Percentiles rank a stretch among this genome's conserved stretches.
These are phyloP conservation scores for Austroboletus eburneus DNA, from an alignment of 768 basidiomycete genomes.

Conservation along the genomic window DNA sequence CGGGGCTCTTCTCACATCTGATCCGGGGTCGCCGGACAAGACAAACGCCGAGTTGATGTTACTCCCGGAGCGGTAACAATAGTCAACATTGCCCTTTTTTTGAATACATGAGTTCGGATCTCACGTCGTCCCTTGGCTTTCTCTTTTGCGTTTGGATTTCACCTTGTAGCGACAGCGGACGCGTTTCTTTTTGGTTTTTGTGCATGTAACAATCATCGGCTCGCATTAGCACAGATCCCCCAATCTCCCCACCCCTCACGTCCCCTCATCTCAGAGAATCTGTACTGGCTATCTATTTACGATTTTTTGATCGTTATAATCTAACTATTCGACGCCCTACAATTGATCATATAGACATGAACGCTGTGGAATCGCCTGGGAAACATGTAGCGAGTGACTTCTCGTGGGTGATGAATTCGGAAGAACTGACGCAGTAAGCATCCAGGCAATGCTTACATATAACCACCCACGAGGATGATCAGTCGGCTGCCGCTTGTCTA, in stretches of 20 bases:
- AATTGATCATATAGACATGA: neutral
- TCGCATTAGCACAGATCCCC: slow-evolving; percentile 10
- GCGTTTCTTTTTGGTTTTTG: slow-evolving; percentile 5
- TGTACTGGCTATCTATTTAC: neutral
- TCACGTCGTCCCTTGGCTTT: neutral
- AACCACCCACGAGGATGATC: too few species aligned
- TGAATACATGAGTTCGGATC: neutral
- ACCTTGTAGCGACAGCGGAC: slow-evolving; percentile 20
- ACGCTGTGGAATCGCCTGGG: neutral
- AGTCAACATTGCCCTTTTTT: neutral
- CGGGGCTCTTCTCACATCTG: slow-evolving; percentile 34
- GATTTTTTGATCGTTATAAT: neutral
- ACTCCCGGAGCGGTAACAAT: slow-evolving; percentile 41
- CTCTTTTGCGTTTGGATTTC: neutral
- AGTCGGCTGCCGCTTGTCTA: too few species aligned
- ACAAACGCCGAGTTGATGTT: slow-evolving; percentile 35
- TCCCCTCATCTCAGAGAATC: neutral
- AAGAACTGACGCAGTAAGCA: too few species aligned
- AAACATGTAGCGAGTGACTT: too few species aligned
- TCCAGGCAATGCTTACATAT: too few species aligned
- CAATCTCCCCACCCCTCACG: neutral
- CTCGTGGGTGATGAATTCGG: too few species aligned
- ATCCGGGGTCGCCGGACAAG: slow-evolving; percentile 45
- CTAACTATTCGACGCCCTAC: neutral
- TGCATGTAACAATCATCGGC: slow-evolving; percentile 15